phyloP scores from a whole-genome alignment of 2,329 filamentous ascomycete genomes.

The Aspergillus pseudoglaucus region DNA sequence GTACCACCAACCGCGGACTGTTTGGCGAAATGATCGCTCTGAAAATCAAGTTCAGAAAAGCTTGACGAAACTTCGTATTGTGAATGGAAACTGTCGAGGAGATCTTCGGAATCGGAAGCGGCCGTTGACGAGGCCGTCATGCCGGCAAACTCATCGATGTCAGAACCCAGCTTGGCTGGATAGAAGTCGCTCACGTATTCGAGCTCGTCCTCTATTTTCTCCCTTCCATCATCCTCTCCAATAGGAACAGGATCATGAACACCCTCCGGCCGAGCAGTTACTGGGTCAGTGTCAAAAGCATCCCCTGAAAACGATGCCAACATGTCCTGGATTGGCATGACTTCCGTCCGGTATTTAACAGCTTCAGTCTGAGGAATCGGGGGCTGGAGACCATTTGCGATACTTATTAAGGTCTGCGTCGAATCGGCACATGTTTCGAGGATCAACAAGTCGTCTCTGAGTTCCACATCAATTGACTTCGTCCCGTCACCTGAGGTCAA shows the following conservation, averaged over 20 bases:
- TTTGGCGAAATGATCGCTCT: constrained; percentile 70
- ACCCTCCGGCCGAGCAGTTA: constrained; percentile 15
- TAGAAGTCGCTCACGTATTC: constrained; percentile 54
- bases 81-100: constrained; percentile 49
- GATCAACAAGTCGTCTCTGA: constrained; percentile 79
- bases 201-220: constrained; percentile 33
- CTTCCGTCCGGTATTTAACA: constrained; percentile 77
- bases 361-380: constrained; percentile 76
- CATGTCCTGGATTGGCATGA: constrained; percentile 80
- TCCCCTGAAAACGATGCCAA: constrained; percentile 86
- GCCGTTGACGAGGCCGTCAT: constrained; percentile 35
- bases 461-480: constrained; percentile 68
- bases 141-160: constrained; percentile 37
- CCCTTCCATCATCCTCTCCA: constrained; percentile 42
- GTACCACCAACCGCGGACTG: constrained; percentile 56
- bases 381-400: constrained; percentile 73
- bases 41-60: constrained; percentile 60
- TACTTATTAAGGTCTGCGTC: constrained; percentile 78
- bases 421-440: constrained; percentile 96
- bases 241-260: constrained; percentile 24
- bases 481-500: constrained; percentile 49
- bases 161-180: constrained; percentile 35
- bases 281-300: constrained; percentile 53
- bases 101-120: constrained; percentile 31
- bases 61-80: constrained; percentile 50